phyloP scores from a whole-genome alignment of 2,329 filamentous ascomycete species.

The Colletotrichum sp. region DNA sequence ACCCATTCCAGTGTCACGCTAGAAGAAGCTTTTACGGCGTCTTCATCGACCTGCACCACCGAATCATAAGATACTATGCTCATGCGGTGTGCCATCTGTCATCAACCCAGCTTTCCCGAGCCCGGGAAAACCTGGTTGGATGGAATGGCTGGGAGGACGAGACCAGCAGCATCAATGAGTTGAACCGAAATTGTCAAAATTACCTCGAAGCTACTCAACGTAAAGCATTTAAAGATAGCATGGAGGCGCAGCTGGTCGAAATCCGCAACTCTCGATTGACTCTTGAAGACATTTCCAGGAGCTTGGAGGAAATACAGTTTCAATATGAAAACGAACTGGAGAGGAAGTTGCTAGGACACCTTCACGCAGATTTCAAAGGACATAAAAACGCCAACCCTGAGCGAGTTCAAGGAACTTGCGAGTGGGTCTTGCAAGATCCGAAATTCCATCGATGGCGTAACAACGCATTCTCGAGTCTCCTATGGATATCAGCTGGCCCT shows the following conservation, averaged over 20 bases:
- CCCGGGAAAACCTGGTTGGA: not conserved
- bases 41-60: not conserved
- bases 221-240: rapidly evolving
- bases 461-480: not conserved
- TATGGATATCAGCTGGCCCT: not conserved
- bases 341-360: rapidly evolving
- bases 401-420: not conserved
- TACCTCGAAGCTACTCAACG: not conserved
- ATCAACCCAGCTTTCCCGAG: not conserved
- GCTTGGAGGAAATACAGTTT: not conserved
- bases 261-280: not conserved
- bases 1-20: not conserved
- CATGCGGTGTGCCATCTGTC: not conserved
- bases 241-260: not conserved
- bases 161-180: not conserved
- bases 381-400: not conserved
- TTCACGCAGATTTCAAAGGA: not conserved
- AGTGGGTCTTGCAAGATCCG: not conserved
- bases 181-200: not conserved
- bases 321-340: not conserved
- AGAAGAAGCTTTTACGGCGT: rapidly evolving
- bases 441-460: not conserved
- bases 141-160: not conserved
- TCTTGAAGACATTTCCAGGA: not conserved
- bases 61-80: not conserved